phyloP scores from a whole-genome alignment of 78 protist species.

The Speleostelium caveatum region DNA sequence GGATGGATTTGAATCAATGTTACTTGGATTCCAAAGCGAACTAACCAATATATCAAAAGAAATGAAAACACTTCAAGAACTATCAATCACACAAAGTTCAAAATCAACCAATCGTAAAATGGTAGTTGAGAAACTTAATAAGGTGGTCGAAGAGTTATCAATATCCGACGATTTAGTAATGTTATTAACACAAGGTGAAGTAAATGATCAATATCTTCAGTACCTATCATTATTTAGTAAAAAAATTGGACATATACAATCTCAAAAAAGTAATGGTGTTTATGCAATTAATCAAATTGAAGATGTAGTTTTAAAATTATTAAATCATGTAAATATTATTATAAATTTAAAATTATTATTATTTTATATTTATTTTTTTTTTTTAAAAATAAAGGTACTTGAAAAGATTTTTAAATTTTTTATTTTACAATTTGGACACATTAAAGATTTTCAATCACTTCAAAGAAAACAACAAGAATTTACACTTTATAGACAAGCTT shows the following conservation, averaged over 20 bases:
- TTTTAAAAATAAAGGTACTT: conserved; percentile 11
- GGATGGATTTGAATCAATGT: conserved; percentile 56
- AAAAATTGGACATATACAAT: conserved; percentile 51
- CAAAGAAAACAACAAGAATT: conserved; percentile 64
- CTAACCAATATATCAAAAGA: conserved; percentile 54
- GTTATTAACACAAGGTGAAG: conserved; percentile 47
- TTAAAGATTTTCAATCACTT: conserved; percentile 11
- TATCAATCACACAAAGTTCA: conserved; percentile 29
- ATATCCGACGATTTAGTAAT: conserved; percentile 41
- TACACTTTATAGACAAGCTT: conserved; percentile 61
- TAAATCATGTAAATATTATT: background rate
- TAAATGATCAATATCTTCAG: conserved; percentile 64
- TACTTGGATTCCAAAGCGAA: conserved; percentile 23
- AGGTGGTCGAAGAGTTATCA: conserved; percentile 41
- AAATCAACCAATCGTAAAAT: conserved; percentile 31
- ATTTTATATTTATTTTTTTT: background rate
- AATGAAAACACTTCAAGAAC: conserved; percentile 36
- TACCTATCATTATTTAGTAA: conserved; percentile 57
- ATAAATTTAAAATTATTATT: no score
- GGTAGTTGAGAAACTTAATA: conserved; percentile 39
- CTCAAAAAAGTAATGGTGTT: conserved; percentile 57
- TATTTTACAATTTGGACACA: conserved; percentile 17
- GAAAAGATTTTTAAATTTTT: conserved; percentile 57
- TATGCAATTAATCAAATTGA: conserved; percentile 38
- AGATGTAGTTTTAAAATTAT: background rate